phyloP scores from a whole-genome alignment of 305 asterid species.

The Lippia alba region DNA sequence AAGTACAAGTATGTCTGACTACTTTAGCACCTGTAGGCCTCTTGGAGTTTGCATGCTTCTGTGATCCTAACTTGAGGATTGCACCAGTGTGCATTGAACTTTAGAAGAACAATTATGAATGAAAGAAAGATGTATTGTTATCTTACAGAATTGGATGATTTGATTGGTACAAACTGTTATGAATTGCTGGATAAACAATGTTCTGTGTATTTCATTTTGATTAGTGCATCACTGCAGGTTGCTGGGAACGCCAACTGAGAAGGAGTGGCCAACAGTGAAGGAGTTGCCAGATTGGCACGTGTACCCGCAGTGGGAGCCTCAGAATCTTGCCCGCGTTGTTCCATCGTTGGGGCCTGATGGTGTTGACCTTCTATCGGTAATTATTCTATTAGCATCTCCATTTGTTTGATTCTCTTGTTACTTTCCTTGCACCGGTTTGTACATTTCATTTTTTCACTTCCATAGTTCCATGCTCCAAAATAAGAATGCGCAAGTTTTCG shows the following conservation, averaged over 20 bases:
- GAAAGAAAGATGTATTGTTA: background rate
- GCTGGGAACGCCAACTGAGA: slow-evolving; percentile 90
- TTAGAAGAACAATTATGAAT: background rate
- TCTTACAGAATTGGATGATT: slow-evolving; percentile 1
- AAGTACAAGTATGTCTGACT: background rate
- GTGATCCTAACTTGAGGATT: slow-evolving; percentile 5
- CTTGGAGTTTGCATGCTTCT: background rate
- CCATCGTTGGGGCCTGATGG: slow-evolving; percentile 83
- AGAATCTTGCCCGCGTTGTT: slow-evolving; percentile 79
- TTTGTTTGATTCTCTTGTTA: slow-evolving; percentile 26
- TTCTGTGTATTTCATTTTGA: slow-evolving; percentile 1
- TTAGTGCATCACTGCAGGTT: slow-evolving; percentile 46
- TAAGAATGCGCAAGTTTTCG: background rate
- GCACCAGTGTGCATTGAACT: background rate
- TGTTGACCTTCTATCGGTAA: slow-evolving; percentile 79
- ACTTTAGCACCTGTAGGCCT: background rate
- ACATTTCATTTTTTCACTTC: background rate
- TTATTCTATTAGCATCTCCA: slow-evolving; percentile 12
- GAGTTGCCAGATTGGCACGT: slow-evolving; percentile 90
- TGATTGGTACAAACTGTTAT: background rate
- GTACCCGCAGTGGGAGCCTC: slow-evolving; percentile 93
- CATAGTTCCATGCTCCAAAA: background rate
- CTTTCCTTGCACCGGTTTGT: background rate
- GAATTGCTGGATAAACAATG: background rate
- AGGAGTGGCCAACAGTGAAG: slow-evolving; percentile 86